Percentiles rank a stretch among this genome's conserved stretches.
Evolutionary conservation across 768 basidiomycete genomes (phyloP).

Genomic region (Phanerochaete carnosa): DNA sequence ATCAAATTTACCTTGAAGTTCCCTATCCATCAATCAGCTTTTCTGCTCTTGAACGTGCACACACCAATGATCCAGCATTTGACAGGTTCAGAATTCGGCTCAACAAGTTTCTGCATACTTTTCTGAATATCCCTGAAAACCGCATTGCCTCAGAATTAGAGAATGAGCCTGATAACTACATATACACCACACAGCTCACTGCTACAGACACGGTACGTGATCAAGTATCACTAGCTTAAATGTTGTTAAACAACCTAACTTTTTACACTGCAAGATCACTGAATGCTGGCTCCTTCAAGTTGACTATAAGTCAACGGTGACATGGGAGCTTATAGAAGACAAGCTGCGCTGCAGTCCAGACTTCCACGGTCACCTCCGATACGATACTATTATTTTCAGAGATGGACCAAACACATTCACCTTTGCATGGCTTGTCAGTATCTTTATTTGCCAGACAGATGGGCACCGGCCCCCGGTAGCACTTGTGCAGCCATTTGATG

Average conservation of each 20-base stretch:
- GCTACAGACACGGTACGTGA: background rate
- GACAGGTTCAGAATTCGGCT: background rate
- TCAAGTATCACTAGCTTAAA: background rate
- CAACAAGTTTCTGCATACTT: background rate
- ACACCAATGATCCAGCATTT: background rate
- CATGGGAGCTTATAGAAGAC: constrained; percentile 13
- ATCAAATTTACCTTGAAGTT: background rate
- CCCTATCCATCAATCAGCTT: background rate
- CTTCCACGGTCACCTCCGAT: constrained; percentile 12
- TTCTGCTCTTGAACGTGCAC: background rate
- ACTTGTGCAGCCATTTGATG: background rate
- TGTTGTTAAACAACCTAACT: background rate
- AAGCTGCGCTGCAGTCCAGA: constrained; percentile 14
- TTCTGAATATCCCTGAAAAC: background rate
- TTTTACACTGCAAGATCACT: constrained; percentile 4
- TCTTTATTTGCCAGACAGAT: background rate
- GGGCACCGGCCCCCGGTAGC: background rate
- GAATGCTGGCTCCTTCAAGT: constrained; percentile 15
- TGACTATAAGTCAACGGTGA: constrained; percentile 17
- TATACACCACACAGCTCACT: background rate
- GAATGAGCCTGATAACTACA: background rate
- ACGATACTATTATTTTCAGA: constrained; percentile 25
- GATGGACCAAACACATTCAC: background rate
- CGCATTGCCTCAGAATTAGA: background rate
- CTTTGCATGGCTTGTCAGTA: background rate